These are phyloP conservation scores for Kodamaea nitidulidarum DNA, from an alignment of 805 yeast species.

Conservation along the genomic window DNA sequence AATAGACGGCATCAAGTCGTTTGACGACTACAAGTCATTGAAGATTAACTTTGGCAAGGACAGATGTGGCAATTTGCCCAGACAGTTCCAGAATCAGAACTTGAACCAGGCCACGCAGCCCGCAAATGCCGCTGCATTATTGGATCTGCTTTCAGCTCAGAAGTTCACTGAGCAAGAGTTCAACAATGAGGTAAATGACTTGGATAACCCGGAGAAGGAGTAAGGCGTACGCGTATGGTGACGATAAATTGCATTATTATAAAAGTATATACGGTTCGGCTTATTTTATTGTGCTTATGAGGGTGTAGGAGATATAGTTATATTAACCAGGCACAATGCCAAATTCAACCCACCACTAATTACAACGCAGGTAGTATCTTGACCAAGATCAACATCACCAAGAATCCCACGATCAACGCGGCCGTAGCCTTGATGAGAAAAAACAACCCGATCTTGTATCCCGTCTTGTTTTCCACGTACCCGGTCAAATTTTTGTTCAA, in stretches of 20 bases:
- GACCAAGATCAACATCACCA: conserved; percentile 30
- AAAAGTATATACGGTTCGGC: conserved; percentile 4
- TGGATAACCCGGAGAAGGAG: conserved; percentile 3
- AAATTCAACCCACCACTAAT: too few species aligned
- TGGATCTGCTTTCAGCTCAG: conserved; percentile 14
- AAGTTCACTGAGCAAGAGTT: conserved; percentile 23
- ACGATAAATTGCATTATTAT: conserved; percentile 1
- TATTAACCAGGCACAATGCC: too few species aligned
- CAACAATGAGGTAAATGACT: conserved; percentile 17
- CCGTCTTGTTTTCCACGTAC: conserved; percentile 36
- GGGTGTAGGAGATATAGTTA: not conserved
- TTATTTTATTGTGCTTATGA: not conserved
- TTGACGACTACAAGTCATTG: conserved; percentile 56
- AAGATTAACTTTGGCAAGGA: conserved; percentile 53
- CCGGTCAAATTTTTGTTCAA: conserved; percentile 36
- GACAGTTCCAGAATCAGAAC: conserved; percentile 51
- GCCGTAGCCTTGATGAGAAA: conserved; percentile 31
- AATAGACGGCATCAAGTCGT: conserved; percentile 81
- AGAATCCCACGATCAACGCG: conserved; percentile 23
- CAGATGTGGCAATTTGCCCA: conserved; percentile 90
- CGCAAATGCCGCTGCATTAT: conserved; percentile 7
- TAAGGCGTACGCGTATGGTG: not conserved
- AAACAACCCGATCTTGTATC: conserved; percentile 38
- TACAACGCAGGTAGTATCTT: conserved; percentile 31
- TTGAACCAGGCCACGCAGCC: conserved; percentile 6